Base-by-base conservation (phyloP, 768 basidiomycete genomes). In the Trametes sanguinea region DNA sequence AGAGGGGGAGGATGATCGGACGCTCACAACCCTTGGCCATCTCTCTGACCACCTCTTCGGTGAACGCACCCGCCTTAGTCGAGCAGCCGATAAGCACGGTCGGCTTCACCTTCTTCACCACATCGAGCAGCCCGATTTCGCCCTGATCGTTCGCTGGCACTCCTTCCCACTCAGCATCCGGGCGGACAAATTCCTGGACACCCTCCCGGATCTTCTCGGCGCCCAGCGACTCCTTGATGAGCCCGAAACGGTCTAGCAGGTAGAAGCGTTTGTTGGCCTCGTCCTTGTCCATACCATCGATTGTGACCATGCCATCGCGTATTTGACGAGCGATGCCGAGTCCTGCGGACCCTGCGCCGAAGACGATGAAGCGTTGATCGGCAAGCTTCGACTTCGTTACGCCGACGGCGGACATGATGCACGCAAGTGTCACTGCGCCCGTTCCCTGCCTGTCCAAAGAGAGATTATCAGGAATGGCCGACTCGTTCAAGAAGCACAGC, bases 41-140 rank as follows among this genome's bases (percentile, higher is more conserved):
- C 17, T 80, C 80, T 69, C 78, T 78, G 30, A 92, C 76, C 29
- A 92, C 77, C 57, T 89, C 85, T 73, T 91, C 83, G 2, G 81
- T 87, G 74, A 95, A 95, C 27, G 86, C 89, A 3, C 89, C 88
- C 22, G 83, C 79, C 45, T 83, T 78, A 0, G 93, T 94, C 53
- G 90, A 92, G 58, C 87, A 89, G 40, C 94, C 94, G 64, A 95
- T 92, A 52, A 95, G 72, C 9, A 94, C 83, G 1, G 93, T 95
- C 16, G 93, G 92, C 67, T 85, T 85, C 13, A 89, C 82, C 64
- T 79, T 78, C 74, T 83, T 83, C 61, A 94, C 83, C 2, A 89
- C 87, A 43, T 92, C 87, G 54, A 89, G 72, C 51, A 95, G 76
- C 7, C 73, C 64, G 17, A 87, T 77, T 39, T 80, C 77, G 14